Evolutionary conservation across 2,329 filamentous ascomycete species (phyloP).

Genomic region (Fusarium burgessii): DNA sequence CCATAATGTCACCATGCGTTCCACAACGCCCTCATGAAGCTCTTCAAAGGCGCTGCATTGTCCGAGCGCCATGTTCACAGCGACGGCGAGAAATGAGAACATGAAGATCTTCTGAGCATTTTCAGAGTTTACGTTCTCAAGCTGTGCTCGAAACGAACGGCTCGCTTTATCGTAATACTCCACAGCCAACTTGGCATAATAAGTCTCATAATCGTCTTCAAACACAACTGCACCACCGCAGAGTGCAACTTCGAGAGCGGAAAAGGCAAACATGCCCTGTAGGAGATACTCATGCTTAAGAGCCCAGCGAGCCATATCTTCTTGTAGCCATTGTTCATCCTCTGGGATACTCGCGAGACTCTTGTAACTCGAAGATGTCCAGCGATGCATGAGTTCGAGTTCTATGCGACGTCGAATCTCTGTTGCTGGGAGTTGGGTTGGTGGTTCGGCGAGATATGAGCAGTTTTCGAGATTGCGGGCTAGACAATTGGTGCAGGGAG

Average conservation of each 20-base stretch:
- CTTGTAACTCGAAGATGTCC: constrained; percentile 59
- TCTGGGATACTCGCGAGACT: constrained; percentile 54
- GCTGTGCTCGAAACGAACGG: constrained; percentile 36
- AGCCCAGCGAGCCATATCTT: constrained; percentile 49
- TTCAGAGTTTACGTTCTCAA: constrained; percentile 34
- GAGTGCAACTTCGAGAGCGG: constrained; percentile 40
- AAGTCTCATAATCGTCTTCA: constrained; percentile 30
- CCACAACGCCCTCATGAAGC: constrained; percentile 28
- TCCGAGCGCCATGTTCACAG: constrained; percentile 43
- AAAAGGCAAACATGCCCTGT: constrained; percentile 50
- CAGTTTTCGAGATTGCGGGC: constrained; percentile 44
- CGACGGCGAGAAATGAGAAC: constrained; percentile 42
- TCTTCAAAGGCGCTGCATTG: constrained; percentile 32
- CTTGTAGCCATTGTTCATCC: constrained; percentile 52
- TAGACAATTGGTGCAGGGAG: constrained; percentile 52
- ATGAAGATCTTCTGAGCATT: constrained; percentile 42
- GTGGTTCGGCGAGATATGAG: constrained; percentile 32
- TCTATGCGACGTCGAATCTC: constrained; percentile 52
- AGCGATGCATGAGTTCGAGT: constrained; percentile 65
- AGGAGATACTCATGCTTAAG: constrained; percentile 56
- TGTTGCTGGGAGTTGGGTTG: constrained; percentile 15
- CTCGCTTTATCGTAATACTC: constrained; percentile 46
- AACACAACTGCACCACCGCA: constrained; percentile 31
- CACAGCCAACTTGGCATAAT: constrained; percentile 39
- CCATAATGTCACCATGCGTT: constrained; percentile 36